Percentiles rank a stretch among this genome's conserved stretches.
Evolutionary conservation across 306 rosid species (phyloP).

Genomic region (Dryas alaskensis): DNA sequence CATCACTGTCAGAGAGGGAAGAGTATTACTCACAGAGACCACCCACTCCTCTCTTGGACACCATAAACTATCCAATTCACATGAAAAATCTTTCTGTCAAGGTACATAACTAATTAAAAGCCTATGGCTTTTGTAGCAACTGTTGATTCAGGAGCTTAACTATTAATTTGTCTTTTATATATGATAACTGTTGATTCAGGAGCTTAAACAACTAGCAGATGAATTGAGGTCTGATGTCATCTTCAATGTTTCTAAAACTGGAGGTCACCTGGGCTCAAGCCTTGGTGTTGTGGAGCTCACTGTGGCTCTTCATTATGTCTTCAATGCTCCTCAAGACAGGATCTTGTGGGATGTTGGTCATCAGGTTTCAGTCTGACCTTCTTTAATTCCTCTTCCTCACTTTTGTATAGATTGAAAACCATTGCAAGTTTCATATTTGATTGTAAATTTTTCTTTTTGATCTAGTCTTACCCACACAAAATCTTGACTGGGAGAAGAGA

Average conservation of each 20-base stretch:
- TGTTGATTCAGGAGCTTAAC: neutral
- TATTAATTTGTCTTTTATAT: neutral
- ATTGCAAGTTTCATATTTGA: neutral
- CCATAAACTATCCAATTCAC: conserved; percentile 85
- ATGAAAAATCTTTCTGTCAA: conserved; percentile 90
- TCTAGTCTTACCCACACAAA: conserved; percentile 91
- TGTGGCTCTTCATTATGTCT: conserved; percentile 93
- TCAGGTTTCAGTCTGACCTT: conserved; percentile 55
- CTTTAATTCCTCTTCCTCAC: neutral
- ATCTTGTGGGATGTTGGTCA: conserved; percentile 98
- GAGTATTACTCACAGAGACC: conserved; percentile 79
- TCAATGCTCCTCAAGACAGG: conserved; percentile 83
- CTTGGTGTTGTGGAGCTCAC: conserved; percentile 97
- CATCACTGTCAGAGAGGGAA: conserved; percentile 70
- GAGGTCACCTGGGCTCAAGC: conserved; percentile 97
- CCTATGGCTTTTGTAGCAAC: neutral
- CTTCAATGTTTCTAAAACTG: conserved; percentile 91
- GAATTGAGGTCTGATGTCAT: conserved; percentile 91
- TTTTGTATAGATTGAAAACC: neutral
- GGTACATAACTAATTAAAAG: conserved; percentile 37
- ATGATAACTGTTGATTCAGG: conserved; percentile 43
- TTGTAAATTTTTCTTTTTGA: conserved; percentile 17
- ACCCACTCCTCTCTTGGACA: conserved; percentile 88
- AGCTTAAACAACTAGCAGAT: conserved; percentile 85
- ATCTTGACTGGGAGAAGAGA: conserved; percentile 92